These are phyloP conservation scores for Cystobasidium onofrii DNA, from an alignment of 768 basidiomycete genomes.

Conservation along the genomic window DNA sequence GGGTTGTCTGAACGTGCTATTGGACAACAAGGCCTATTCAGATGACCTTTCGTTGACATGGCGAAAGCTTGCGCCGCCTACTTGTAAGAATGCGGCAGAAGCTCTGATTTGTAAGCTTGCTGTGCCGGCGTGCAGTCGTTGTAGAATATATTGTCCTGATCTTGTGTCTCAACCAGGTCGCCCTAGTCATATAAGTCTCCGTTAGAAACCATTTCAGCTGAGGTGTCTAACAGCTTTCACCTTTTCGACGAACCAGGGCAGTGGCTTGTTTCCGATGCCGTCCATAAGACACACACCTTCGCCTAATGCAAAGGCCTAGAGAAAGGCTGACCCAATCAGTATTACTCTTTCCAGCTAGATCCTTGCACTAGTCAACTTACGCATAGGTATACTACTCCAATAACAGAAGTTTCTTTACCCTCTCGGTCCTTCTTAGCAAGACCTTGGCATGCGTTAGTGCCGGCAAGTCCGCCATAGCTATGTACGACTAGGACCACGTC, in stretches of 20 bases:
- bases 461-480: conserved; percentile 2
- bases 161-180: not conserved
- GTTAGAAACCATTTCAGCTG: too few species aligned
- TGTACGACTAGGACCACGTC: conserved; percentile 17
- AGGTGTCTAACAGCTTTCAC: too few species aligned
- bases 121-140: not conserved
- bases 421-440: conserved; percentile 9
- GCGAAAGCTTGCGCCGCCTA: not conserved
- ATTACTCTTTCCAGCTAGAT: too few species aligned
- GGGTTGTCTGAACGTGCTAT: not conserved
- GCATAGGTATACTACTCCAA: not conserved
- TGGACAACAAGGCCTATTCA: not conserved
- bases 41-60: not conserved
- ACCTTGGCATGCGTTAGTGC: not conserved
- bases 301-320: conserved; percentile 4
- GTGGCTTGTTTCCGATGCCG: conserved; percentile 1
- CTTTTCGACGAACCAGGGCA: conserved; percentile 19
- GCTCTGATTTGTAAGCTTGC: not conserved
- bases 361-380: conserved; percentile 9
- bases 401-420: not conserved
- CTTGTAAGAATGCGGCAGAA: conserved; percentile 20
- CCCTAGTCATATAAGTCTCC: too few species aligned
- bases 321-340: too few species aligned
- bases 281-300: not conserved
- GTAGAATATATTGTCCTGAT: conserved; percentile 25